phyloP scores from a whole-genome alignment of 2,329 filamentous ascomycete genomes.

The Gyromitra esculenta region DNA sequence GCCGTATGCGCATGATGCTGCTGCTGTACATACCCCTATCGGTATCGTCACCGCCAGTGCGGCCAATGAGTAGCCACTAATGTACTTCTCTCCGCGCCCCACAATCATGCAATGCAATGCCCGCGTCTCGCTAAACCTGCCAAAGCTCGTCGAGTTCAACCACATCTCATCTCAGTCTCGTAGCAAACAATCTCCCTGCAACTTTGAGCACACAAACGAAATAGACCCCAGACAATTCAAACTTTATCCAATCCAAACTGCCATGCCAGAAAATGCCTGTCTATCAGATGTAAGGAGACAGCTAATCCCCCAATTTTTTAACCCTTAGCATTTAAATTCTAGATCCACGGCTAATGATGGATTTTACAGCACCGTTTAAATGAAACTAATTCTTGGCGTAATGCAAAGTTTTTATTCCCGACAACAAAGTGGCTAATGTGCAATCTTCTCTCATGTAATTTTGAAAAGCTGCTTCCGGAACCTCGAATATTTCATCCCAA shows the following conservation, averaged over 20 bases:
- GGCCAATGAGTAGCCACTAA: slow-evolving; percentile 45
- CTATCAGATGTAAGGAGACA: not conserved
- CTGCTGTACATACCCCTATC: slow-evolving; percentile 34
- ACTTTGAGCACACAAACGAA: slow-evolving; percentile 13
- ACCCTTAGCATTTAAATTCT: slow-evolving; percentile 34
- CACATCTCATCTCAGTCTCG: slow-evolving; percentile 43
- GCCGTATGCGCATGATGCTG: slow-evolving; percentile 36
- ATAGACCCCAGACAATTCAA: not conserved
- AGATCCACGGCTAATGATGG: slow-evolving; percentile 40
- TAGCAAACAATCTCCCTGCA: slow-evolving; percentile 9
- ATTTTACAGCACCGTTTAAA: slow-evolving; percentile 29
- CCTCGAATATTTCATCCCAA: slow-evolving; percentile 10
- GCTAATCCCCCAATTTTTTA: slow-evolving; percentile 13
- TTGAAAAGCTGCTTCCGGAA: not conserved
- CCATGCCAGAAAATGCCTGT: slow-evolving; percentile 6
- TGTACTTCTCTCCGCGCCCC: slow-evolving; percentile 35
- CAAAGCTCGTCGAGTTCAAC: slow-evolving; percentile 36
- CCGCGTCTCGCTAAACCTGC: slow-evolving; percentile 50
- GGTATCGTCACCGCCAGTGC: slow-evolving; percentile 30
- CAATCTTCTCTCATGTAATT: slow-evolving; percentile 1
- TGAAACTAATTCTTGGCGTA: slow-evolving; percentile 25
- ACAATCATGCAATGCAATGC: slow-evolving; percentile 51
- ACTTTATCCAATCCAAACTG: not conserved
- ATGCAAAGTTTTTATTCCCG: slow-evolving; percentile 21
- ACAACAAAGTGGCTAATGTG: not conserved